These are phyloP conservation scores for Candida tallmaniae DNA, from an alignment of 805 yeast genomes.

Conservation along the genomic window DNA sequence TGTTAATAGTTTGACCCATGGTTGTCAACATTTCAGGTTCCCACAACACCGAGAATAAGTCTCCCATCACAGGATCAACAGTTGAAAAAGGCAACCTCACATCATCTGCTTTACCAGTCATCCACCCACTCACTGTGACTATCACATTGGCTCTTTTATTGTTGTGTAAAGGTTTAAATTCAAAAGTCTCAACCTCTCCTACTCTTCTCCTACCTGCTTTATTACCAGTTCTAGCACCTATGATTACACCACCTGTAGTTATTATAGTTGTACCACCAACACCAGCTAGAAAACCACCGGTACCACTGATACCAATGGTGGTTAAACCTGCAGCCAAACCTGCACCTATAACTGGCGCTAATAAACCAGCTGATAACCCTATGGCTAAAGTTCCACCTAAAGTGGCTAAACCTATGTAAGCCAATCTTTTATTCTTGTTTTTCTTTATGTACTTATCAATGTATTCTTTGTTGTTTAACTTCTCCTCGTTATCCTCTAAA, in stretches of 20 bases:
- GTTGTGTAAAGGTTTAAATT: conserved; percentile 87
- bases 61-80: conserved; percentile 97
- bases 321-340: conserved; percentile 97
- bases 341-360: conserved; percentile 98
- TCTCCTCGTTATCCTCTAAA: conserved; percentile 63
- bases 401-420: conserved; percentile 92
- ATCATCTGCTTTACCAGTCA: conserved; percentile 93
- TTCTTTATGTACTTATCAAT: conserved; percentile 67
- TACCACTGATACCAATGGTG: conserved; percentile 93
- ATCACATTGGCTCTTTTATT: conserved; percentile 83
- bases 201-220: conserved; percentile 81
- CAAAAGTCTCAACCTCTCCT: conserved; percentile 92
- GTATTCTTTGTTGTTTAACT: conserved; percentile 73
- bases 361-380: conserved; percentile 90
- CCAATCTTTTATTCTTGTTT: conserved; percentile 61
- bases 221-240: conserved; percentile 87
- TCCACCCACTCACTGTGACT: conserved; percentile 95
- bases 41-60: conserved; percentile 86
- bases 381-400: conserved; percentile 92
- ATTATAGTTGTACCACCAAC: conserved; percentile 95
- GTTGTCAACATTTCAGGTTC: conserved; percentile 97
- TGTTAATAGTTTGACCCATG: conserved; percentile 93
- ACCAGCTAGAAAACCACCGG: conserved; percentile 89
- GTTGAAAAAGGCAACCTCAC: conserved; percentile 94
- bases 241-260: conserved; percentile 83